Evolutionary conservation across 306 rosid genomes (phyloP).

Genomic region (Ammopiptanthus mongolicus): DNA sequence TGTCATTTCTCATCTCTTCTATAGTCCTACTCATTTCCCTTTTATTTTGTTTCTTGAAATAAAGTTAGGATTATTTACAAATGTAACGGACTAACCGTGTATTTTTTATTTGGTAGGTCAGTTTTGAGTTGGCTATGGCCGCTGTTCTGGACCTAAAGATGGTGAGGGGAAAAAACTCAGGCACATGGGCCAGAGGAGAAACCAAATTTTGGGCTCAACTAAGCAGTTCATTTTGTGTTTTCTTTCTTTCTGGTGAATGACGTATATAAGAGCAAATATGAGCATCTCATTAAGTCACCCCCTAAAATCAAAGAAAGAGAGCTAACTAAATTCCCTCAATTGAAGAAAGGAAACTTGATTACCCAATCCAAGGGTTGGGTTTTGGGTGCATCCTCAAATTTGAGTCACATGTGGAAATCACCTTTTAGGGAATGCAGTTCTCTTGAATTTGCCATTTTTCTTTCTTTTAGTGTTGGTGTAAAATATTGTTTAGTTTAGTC

Average conservation of each 20-base stretch:
- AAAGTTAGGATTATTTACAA: too few relatives aligned
- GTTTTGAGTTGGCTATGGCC: background rate
- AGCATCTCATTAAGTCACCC: background rate
- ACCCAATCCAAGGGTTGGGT: conserved; percentile 5
- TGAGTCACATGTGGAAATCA: background rate
- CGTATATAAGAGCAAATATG: background rate
- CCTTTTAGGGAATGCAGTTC: background rate
- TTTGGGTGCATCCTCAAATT: background rate
- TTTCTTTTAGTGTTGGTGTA: background rate
- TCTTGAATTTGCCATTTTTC: background rate
- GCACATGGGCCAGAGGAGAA: background rate
- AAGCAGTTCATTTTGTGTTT: background rate
- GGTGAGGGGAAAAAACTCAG: background rate
- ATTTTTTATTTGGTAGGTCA: too few relatives aligned
- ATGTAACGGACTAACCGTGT: too few relatives aligned
- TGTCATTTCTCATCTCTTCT: background rate
- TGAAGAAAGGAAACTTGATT: background rate
- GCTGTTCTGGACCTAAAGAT: background rate
- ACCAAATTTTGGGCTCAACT: background rate
- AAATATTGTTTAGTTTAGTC: background rate
- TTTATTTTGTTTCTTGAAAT: too few relatives aligned
- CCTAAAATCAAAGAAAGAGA: background rate
- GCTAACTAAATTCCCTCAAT: background rate
- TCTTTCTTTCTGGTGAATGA: background rate
- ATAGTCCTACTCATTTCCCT: too few relatives aligned